Evolutionary conservation across 371 early-diverging fungal species (phyloP).

Genomic region (Actinomortierella wolfii): DNA sequence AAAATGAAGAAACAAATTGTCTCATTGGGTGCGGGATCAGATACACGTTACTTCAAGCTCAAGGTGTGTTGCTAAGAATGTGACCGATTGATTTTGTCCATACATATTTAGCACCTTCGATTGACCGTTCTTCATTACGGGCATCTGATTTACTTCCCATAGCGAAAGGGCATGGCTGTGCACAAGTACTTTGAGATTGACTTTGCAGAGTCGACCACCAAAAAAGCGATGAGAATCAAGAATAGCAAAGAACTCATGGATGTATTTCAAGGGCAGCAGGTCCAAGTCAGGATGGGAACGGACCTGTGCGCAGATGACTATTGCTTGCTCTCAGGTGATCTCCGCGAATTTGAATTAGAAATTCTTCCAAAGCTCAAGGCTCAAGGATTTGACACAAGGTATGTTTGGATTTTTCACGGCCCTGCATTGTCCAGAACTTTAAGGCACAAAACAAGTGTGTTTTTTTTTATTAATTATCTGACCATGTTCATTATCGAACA

Average conservation of each 20-base stretch:
- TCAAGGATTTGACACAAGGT: conserved; percentile 74
- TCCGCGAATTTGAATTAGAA: conserved; percentile 64
- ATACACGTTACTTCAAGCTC: conserved; percentile 88
- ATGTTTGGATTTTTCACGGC: conserved; percentile 6
- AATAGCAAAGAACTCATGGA: conserved; percentile 56
- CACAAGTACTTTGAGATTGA: conserved; percentile 89
- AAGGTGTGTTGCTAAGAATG: conserved; percentile 50
- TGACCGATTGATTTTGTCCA: conserved; percentile 4
- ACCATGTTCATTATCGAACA: conserved; percentile 19
- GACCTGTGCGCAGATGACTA: conserved; percentile 74
- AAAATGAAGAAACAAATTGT: conserved; percentile 74
- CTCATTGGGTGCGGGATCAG: conserved; percentile 89
- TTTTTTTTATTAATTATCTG: not conserved
- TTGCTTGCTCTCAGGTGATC: conserved; percentile 79
- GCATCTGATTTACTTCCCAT: not conserved
- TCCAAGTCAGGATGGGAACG: conserved; percentile 63
- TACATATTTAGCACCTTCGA: too few relatives aligned
- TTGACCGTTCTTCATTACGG: not conserved
- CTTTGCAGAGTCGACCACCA: conserved; percentile 82
- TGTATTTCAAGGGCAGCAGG: conserved; percentile 54
- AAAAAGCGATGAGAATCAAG: conserved; percentile 75
- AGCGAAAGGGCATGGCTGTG: conserved; percentile 36
- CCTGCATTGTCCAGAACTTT: not conserved
- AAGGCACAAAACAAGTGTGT: not conserved
- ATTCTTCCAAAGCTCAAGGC: conserved; percentile 62